Evolutionary conservation across 2,329 filamentous ascomycete genomes (phyloP).

Genomic region (Fusarium globosum): DNA sequence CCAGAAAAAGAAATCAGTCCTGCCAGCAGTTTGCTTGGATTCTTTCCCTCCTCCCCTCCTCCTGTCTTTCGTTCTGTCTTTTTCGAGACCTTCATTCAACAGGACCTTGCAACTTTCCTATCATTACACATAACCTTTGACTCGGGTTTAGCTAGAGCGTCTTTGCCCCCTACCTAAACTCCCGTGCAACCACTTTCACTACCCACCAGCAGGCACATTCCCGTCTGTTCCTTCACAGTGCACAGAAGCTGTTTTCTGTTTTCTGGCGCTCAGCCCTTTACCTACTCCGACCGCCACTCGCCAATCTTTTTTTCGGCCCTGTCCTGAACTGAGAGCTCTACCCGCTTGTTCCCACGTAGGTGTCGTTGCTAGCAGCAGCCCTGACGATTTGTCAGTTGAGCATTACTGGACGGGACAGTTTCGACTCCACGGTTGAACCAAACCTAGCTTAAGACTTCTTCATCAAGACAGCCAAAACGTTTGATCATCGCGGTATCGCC

Average conservation of each 20-base stretch:
- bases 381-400: conserved; percentile 15
- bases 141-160: conserved; percentile 16
- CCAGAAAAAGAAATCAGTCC: conserved; percentile 20
- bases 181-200: conserved; percentile 12
- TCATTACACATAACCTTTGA: conserved; percentile 7
- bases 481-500: conserved; percentile 26
- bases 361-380: conserved; percentile 15
- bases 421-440: conserved; percentile 15
- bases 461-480: conserved; percentile 12
- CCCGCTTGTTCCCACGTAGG: conserved; percentile 34
- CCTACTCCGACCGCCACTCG: conserved; percentile 30
- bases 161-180: conserved; percentile 6
- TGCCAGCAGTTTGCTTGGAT: conserved; percentile 4
- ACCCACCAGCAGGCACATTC: conserved; percentile 13
- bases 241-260: conserved; percentile 14
- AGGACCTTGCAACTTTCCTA: conserved; percentile 9
- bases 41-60: neutral
- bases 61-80: neutral
- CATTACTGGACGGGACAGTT: conserved; percentile 7
- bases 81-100: neutral
- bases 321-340: conserved; percentile 23
- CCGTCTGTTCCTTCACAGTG: conserved; percentile 26
- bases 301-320: conserved; percentile 30
- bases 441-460: conserved; percentile 23
- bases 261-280: conserved; percentile 27